These are phyloP conservation scores for Coix lacrymajobi DNA, from an alignment of 176 grass and related monocot genomes.

Conservation along the genomic window DNA sequence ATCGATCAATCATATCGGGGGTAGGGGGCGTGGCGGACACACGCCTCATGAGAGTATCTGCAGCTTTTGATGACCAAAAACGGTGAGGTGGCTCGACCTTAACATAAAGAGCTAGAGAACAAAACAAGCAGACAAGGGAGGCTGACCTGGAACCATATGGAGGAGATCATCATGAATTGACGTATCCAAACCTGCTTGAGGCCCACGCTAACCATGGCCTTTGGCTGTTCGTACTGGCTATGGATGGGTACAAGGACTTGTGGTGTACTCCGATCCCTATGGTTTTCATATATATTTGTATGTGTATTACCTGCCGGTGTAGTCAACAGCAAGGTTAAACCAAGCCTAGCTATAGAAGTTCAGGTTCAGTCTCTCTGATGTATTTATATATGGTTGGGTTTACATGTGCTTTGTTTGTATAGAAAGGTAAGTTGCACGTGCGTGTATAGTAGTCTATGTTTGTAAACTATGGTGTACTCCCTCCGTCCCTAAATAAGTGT, in stretches of 20 bases:
- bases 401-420: too few species aligned
- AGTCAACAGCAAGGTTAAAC: too few species aligned
- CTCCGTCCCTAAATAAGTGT: too few species aligned
- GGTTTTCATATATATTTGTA: too few species aligned
- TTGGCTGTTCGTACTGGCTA: too few species aligned
- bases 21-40: not conserved
- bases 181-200: constrained; percentile 8
- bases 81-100: not conserved
- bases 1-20: not conserved
- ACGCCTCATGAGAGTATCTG: not conserved
- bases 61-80: not conserved
- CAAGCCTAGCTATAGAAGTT: too few species aligned
- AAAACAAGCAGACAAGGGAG: not conserved
- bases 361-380: too few species aligned
- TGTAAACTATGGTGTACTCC: too few species aligned
- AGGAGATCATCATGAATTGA: not conserved
- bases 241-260: not conserved
- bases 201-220: constrained; percentile 16
- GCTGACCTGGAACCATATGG: not conserved
- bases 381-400: too few species aligned
- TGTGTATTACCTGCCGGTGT: too few species aligned
- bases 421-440: too few species aligned
- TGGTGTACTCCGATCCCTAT: not conserved
- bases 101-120: not conserved
- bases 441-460: too few species aligned